phyloP scores from a whole-genome alignment of 257 asterid genomes.

The Capsicum chinense region DNA sequence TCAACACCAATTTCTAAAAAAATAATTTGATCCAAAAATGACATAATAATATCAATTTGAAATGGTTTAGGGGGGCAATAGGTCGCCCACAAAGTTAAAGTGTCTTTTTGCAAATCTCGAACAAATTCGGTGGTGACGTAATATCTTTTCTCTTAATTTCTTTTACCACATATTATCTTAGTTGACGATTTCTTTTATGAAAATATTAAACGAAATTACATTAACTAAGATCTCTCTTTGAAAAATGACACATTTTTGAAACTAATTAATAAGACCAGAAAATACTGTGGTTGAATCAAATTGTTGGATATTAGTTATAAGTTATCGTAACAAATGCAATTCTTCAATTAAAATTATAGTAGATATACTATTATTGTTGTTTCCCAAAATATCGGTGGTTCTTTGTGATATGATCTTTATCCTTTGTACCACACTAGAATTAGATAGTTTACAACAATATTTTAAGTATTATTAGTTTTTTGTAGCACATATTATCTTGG shows the following conservation, averaged over 20 bases:
- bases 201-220: neutral
- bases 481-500: neutral
- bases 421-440: neutral
- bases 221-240: neutral
- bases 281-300: neutral
- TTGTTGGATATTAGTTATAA: neutral
- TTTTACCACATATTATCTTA: neutral
- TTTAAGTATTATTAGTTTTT: neutral
- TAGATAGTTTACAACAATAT: neutral
- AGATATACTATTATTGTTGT: neutral
- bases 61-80: too few relatives aligned
- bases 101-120: too few relatives aligned
- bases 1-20: too few relatives aligned
- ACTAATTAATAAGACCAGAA: neutral
- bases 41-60: too few relatives aligned
- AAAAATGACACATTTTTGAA: neutral
- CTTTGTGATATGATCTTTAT: neutral
- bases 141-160: too few relatives aligned
- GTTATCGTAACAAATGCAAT: neutral
- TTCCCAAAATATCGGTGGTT: neutral
- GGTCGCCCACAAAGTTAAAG: too few relatives aligned
- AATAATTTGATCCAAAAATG: too few relatives aligned
- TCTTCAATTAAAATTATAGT: neutral
- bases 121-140: too few relatives aligned
- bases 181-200: neutral